phyloP scores from a whole-genome alignment of 225 moss, liverwort and hornwort genomes.

The Bryum argenteum region DNA sequence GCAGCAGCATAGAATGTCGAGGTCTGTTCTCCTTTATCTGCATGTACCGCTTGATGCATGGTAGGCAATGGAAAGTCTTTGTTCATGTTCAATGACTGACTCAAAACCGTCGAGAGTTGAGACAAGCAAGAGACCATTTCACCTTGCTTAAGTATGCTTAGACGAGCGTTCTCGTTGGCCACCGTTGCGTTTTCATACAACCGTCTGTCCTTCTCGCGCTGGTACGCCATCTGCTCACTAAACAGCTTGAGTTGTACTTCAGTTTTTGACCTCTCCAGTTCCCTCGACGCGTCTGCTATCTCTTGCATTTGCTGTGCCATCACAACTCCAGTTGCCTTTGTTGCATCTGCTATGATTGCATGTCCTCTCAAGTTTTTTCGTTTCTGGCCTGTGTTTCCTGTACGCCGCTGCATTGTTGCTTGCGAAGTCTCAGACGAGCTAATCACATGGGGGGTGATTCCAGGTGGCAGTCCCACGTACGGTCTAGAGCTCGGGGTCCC shows the following conservation, averaged over 20 bases:
- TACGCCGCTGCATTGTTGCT: not conserved
- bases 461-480: no score
- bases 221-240: not conserved
- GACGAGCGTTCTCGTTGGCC: not conserved
- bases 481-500: no score
- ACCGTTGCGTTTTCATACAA: not conserved
- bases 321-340: not conserved
- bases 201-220: not conserved
- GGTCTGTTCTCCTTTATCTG: no score
- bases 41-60: no score
- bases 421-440: no score
- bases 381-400: not conserved
- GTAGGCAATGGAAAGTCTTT: no score
- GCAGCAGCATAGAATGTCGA: no score
- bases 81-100: no score
- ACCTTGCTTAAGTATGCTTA: not conserved
- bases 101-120: not conserved
- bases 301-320: not conserved
- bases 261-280: not conserved
- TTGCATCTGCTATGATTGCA: not conserved
- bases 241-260: not conserved
- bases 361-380: not conserved
- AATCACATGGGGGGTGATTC: no score
- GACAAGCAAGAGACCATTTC: not conserved
- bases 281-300: not conserved